Conservation (phyloP, 768 basidiomycete genomes). For the Mycena rebaudengoi region DNA sequence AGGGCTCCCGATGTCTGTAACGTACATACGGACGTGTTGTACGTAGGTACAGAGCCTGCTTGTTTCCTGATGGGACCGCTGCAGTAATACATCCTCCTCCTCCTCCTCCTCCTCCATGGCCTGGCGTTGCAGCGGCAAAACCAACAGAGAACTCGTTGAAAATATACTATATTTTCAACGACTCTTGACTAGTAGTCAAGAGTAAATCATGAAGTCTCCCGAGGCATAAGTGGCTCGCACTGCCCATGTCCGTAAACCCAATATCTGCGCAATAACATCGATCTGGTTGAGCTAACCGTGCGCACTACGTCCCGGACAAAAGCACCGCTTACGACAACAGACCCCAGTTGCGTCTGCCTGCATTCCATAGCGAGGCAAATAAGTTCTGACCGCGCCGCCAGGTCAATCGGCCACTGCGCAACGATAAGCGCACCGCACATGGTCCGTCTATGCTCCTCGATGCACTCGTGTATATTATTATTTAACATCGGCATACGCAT, state of each 20-base stretch:
- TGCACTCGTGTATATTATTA: not conserved
- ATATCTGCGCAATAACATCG: too few relatives aligned
- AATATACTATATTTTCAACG: too few relatives aligned
- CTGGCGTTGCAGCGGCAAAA: slow-evolving; percentile 77
- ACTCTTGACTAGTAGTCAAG: too few relatives aligned
- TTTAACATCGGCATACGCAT: slow-evolving; percentile 44
- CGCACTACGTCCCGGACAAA: slow-evolving; percentile 64
- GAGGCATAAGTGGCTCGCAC: slow-evolving; percentile 67
- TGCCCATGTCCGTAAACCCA: slow-evolving; percentile 52
- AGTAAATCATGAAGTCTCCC: slow-evolving; percentile 25
- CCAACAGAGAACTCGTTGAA: slow-evolving; percentile 76
- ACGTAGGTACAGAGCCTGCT: too few relatives aligned
- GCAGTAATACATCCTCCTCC: too few relatives aligned
- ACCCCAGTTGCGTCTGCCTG: slow-evolving; percentile 63
- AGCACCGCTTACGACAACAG: slow-evolving; percentile 78
- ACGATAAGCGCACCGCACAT: slow-evolving; percentile 98
- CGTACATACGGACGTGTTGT: too few relatives aligned
- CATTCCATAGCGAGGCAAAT: not conserved
- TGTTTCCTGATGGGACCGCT: too few relatives aligned
- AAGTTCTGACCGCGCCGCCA: slow-evolving; percentile 41
- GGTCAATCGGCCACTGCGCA: slow-evolving; percentile 82
- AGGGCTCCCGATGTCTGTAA: too few relatives aligned
- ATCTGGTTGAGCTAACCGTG: slow-evolving; percentile 42
- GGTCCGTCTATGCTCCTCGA: slow-evolving; percentile 59
- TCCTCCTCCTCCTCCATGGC: too few relatives aligned